These are phyloP conservation scores for Funneliformis geosporum DNA, from an alignment of 192 early-diverging fungal species.

Conservation along the genomic window DNA sequence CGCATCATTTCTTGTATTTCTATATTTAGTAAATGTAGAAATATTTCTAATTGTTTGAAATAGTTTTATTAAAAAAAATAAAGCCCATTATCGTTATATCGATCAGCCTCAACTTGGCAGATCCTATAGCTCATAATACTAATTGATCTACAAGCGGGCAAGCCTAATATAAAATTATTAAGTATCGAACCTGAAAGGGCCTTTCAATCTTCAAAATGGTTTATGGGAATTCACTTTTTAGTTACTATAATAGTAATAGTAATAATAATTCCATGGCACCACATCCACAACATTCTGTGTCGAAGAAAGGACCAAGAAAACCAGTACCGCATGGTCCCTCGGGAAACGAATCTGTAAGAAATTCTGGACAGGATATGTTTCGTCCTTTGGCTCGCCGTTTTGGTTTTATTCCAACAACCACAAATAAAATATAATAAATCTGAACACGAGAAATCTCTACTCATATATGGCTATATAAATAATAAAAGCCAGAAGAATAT, in stretches of 20 bases:
- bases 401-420: background rate
- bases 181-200: too few species aligned
- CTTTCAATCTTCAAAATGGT: background rate
- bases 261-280: background rate
- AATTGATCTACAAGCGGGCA: background rate
- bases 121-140: too few species aligned
- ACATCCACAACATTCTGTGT: background rate
- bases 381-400: slow-evolving; percentile 18
- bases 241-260: background rate
- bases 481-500: slow-evolving; percentile 25
- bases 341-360: slow-evolving; percentile 13
- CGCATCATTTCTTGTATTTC: too few species aligned
- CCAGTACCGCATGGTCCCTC: slow-evolving; percentile 18
- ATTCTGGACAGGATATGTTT: slow-evolving; percentile 10
- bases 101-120: too few species aligned
- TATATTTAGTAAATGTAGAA: too few species aligned
- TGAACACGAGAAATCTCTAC: background rate
- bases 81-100: too few species aligned
- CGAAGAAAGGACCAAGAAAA: background rate
- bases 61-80: too few species aligned
- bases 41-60: too few species aligned
- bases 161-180: too few species aligned
- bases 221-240: background rate
- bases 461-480: background rate
- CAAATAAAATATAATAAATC: background rate